phyloP scores from a whole-genome alignment of 2,329 filamentous ascomycete genomes.

The Mycogone perniciosa region DNA sequence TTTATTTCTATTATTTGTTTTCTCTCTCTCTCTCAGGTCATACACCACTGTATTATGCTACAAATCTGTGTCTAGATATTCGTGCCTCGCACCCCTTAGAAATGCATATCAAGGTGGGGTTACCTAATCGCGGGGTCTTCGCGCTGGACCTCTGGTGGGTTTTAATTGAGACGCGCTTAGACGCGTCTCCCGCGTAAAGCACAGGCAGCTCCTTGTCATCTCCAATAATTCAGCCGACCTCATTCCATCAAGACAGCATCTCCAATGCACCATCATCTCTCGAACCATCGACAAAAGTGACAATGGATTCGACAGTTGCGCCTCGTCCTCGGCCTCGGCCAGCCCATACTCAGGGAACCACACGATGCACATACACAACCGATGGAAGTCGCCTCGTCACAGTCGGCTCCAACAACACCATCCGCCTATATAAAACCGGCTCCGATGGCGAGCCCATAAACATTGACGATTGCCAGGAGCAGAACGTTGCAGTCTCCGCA shows the following conservation, averaged over 20 bases:
- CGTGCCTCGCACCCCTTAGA: not conserved
- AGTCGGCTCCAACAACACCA: slow-evolving; percentile 87
- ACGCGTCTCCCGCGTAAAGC: slow-evolving; percentile 30
- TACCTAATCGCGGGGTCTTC: slow-evolving; percentile 22
- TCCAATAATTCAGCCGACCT: not conserved
- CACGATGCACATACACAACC: slow-evolving; percentile 82
- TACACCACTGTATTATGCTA: too few relatives aligned
- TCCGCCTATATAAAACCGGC: slow-evolving; percentile 85
- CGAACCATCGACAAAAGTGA: not conserved
- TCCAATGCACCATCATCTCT: not conserved
- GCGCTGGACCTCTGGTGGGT: slow-evolving; percentile 24
- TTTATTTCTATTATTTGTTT: too few relatives aligned
- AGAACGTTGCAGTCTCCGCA: slow-evolving; percentile 72
- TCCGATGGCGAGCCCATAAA: slow-evolving; percentile 89
- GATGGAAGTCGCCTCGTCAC: slow-evolving; percentile 83
- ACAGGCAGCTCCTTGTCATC: not conserved
- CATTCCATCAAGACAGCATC: not conserved
- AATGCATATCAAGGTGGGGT: not conserved
- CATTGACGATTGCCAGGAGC: slow-evolving; percentile 84
- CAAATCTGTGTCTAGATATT: not conserved
- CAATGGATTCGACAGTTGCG: slow-evolving; percentile 29
- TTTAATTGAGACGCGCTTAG: slow-evolving; percentile 31
- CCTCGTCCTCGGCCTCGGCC: slow-evolving; percentile 55
- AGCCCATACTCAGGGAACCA: slow-evolving; percentile 78
- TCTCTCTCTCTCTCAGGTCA: too few relatives aligned